phyloP scores from a whole-genome alignment of 805 yeast genomes.

The Hanseniaspora meyeri region DNA sequence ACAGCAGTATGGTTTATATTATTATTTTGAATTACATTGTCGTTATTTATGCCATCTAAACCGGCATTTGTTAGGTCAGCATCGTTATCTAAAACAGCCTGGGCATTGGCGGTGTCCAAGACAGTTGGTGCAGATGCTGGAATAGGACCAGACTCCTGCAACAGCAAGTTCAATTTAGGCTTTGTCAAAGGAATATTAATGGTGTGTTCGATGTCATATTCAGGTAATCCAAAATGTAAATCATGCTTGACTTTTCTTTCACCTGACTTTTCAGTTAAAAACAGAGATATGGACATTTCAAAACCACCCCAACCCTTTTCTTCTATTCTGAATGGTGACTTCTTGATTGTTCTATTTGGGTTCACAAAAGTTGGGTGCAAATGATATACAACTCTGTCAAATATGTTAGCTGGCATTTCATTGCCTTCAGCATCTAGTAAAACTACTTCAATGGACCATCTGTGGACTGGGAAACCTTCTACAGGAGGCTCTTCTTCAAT shows the following conservation, averaged over 20 bases:
- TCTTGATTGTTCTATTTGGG: conserved; percentile 70
- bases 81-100: conserved; percentile 22
- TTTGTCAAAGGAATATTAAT: conserved; percentile 66
- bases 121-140: conserved; percentile 16
- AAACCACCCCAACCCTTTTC: conserved; percentile 99
- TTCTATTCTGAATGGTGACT: conserved; percentile 72
- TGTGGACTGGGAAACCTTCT: conserved; percentile 86
- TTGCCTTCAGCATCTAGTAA: conserved; percentile 69
- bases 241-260: conserved; percentile 81
- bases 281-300: conserved; percentile 69
- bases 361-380: conserved; percentile 90
- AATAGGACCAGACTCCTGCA: conserved; percentile 72
- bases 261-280: conserved; percentile 73
- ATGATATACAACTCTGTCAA: conserved; percentile 86
- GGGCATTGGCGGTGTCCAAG: conserved; percentile 22
- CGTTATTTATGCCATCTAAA: conserved; percentile 16
- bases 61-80: conserved; percentile 4
- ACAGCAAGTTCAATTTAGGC: conserved; percentile 55
- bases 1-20: conserved; percentile 31
- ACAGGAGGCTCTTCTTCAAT: conserved; percentile 74
- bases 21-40: conserved; percentile 23
- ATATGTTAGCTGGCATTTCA: conserved; percentile 72
- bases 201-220: conserved; percentile 65
- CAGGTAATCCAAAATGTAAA: conserved; percentile 68
- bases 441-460: conserved; percentile 73